A percentile compares a stretch with the other conserved stretches of the same genome.
These are phyloP conservation scores for Sclerotinia subarctica DNA, from an alignment of 2,329 filamentous ascomycete species.

Conservation along the genomic window DNA sequence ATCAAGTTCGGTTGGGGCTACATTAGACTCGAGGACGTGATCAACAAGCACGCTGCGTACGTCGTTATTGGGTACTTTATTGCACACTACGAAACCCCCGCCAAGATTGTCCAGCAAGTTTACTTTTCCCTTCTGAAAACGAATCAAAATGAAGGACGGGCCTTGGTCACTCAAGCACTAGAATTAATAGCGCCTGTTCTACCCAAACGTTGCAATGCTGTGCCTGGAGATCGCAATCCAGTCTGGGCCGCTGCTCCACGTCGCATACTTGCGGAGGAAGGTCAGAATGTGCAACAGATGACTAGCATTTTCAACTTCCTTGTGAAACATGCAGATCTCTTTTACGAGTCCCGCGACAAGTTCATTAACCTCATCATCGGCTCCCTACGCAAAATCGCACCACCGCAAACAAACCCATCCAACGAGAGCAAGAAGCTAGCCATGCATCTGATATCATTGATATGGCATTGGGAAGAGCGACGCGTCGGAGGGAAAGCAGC, in stretches of 20 bases:
- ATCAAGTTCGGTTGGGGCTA: slow-evolving; percentile 99
- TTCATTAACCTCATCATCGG: slow-evolving; percentile 86
- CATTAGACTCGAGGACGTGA: slow-evolving; percentile 95
- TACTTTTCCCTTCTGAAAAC: slow-evolving; percentile 88
- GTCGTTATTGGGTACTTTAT: slow-evolving; percentile 98
- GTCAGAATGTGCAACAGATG: slow-evolving; percentile 90
- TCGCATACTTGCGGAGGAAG: slow-evolving; percentile 89
- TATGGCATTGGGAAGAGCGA: slow-evolving; percentile 89
- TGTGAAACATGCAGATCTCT: slow-evolving; percentile 85
- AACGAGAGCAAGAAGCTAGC: slow-evolving; percentile 90
- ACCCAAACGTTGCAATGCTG: slow-evolving; percentile 72
- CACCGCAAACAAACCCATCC: slow-evolving; percentile 70
- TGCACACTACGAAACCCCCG: slow-evolving; percentile 89
- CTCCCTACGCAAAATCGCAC: slow-evolving; percentile 82
- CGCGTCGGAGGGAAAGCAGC: slow-evolving; percentile 61
- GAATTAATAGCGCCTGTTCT: slow-evolving; percentile 94
- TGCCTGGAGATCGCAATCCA: slow-evolving; percentile 67
- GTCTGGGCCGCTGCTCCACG: slow-evolving; percentile 88
- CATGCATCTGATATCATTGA: slow-evolving; percentile 82
- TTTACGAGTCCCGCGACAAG: slow-evolving; percentile 91
- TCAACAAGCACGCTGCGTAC: slow-evolving; percentile 98
- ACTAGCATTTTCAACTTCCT: slow-evolving; percentile 97
- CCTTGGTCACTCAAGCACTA: slow-evolving; percentile 87
- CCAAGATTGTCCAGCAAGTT: slow-evolving; percentile 93
- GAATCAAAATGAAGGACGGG: slow-evolving; percentile 90